A percentile compares a stretch with the other conserved stretches of the same genome.
Conservation (phyloP, 768 basidiomycete species). For the Cantharellus anzutake region DNA sequence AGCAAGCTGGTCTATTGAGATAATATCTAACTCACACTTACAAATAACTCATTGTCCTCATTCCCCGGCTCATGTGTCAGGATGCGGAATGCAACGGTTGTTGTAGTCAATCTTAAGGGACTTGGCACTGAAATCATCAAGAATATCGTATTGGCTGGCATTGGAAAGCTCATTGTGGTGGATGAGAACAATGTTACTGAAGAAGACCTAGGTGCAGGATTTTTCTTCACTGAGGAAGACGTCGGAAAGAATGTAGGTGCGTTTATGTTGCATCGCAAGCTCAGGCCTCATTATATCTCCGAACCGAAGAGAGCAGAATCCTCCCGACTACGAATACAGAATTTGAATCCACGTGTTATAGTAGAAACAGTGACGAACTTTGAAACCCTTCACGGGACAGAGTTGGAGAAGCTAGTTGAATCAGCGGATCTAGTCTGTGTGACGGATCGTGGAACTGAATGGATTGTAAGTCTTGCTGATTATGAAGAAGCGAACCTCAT, state of each 20-base stretch:
- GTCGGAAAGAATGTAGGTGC: constrained; percentile 63
- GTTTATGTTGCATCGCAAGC: not conserved
- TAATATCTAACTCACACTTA: not conserved
- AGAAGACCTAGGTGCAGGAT: constrained; percentile 81
- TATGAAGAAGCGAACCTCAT: not conserved
- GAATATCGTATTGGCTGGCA: constrained; percentile 92
- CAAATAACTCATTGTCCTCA: not conserved
- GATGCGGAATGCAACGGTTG: constrained; percentile 85
- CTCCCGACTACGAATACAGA: constrained; percentile 68
- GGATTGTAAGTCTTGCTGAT: constrained; percentile 37
- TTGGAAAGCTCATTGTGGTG: constrained; percentile 72
- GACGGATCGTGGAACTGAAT: constrained; percentile 55
- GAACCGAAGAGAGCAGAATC: constrained; percentile 56
- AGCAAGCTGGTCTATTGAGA: not conserved
- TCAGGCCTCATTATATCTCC: not conserved
- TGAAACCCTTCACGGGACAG: constrained; percentile 28
- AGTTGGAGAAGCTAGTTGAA: constrained; percentile 38
- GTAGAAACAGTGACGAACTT: constrained; percentile 46
- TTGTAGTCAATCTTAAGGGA: constrained; percentile 60
- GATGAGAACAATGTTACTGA: constrained; percentile 58
- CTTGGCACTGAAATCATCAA: constrained; percentile 89
- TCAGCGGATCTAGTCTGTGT: constrained; percentile 72
- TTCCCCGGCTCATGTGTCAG: constrained; percentile 21
- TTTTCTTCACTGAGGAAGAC: constrained; percentile 87
- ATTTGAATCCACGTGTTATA: constrained; percentile 79